A percentile compares a stretch with the other conserved stretches of the same genome.
These are phyloP conservation scores for Mallotus repandus DNA, from an alignment of 441 rosid genomes.

Conservation along the genomic window DNA sequence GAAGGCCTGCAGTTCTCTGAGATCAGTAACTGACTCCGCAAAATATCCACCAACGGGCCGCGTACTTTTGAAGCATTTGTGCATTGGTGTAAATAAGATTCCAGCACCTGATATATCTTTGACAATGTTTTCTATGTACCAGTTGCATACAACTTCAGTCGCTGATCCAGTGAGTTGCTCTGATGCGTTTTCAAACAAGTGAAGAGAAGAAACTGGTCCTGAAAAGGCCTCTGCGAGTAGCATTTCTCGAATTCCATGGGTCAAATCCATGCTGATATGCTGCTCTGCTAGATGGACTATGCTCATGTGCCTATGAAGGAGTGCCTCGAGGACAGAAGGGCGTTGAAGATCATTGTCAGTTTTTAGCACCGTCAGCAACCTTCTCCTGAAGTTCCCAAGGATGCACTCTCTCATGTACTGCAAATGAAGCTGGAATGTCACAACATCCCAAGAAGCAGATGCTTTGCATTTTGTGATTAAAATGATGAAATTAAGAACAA, in stretches of 20 bases:
- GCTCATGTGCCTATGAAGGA: slow-evolving; percentile 82
- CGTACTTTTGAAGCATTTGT: slow-evolving; percentile 92
- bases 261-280: slow-evolving; percentile 98
- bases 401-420: slow-evolving; percentile 99
- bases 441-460: slow-evolving; percentile 9
- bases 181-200: slow-evolving; percentile 68
- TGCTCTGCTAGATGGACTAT: slow-evolving; percentile 96
- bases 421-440: slow-evolving; percentile 30
- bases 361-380: slow-evolving; percentile 76
- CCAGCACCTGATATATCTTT: slow-evolving; percentile 96
- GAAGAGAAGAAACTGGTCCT: slow-evolving; percentile 89
- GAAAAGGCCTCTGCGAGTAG: slow-evolving; percentile 86
- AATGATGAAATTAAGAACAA: slow-evolving; percentile 1
- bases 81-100: slow-evolving; percentile 89
- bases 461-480: neutral
- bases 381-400: slow-evolving; percentile 93
- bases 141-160: slow-evolving; percentile 88
- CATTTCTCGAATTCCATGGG: slow-evolving; percentile 91
- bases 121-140: slow-evolving; percentile 98
- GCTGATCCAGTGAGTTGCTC: slow-evolving; percentile 86
- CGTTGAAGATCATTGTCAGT: slow-evolving; percentile 96
- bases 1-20: slow-evolving; percentile 81
- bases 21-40: slow-evolving; percentile 97
- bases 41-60: slow-evolving; percentile 99
- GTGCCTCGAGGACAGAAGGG: slow-evolving; percentile 81